Percentiles rank a stretch among this genome's conserved stretches.
Conservation (phyloP, 2,329 filamentous ascomycete genomes). For the Myrmaecium sp. region DNA sequence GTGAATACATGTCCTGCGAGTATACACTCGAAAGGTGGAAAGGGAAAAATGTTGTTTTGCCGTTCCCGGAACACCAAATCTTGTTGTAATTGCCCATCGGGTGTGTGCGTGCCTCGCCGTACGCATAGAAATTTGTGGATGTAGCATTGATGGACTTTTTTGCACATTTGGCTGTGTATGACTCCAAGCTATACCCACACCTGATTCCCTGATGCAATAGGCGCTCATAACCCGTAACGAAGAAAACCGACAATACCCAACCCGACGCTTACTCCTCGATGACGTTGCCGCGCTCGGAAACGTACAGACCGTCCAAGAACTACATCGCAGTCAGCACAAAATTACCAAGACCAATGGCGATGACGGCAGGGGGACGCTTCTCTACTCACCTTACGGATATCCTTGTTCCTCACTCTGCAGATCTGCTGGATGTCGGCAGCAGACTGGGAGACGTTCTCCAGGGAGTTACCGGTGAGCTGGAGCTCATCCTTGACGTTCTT, state of each 20-base stretch:
- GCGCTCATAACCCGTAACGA: conserved; percentile 5
- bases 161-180: too few relatives aligned
- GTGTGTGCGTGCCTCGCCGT: too few relatives aligned
- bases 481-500: conserved; percentile 97
- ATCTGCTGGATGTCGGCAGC: conserved; percentile 99
- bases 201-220: conserved; percentile 6
- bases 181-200: too few relatives aligned
- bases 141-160: too few relatives aligned
- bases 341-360: too few relatives aligned
- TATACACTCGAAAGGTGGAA: too few relatives aligned
- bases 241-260: too few relatives aligned
- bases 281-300: conserved; percentile 97
- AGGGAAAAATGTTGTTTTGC: too few relatives aligned
- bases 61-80: too few relatives aligned
- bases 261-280: conserved; percentile 38
- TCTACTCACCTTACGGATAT: conserved; percentile 85
- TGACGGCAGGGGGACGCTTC: conserved; percentile 2
- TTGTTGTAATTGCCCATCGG: too few relatives aligned
- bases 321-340: conserved; percentile 19
- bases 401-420: conserved; percentile 99
- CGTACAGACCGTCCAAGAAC: conserved; percentile 99
- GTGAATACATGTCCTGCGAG: too few relatives aligned
- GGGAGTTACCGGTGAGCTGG: conserved; percentile 77
- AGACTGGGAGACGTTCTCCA: conserved; percentile 94
- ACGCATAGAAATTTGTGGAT: too few relatives aligned